phyloP scores from a whole-genome alignment of 108 stramenopile species.

The Cyclotella baltica region DNA sequence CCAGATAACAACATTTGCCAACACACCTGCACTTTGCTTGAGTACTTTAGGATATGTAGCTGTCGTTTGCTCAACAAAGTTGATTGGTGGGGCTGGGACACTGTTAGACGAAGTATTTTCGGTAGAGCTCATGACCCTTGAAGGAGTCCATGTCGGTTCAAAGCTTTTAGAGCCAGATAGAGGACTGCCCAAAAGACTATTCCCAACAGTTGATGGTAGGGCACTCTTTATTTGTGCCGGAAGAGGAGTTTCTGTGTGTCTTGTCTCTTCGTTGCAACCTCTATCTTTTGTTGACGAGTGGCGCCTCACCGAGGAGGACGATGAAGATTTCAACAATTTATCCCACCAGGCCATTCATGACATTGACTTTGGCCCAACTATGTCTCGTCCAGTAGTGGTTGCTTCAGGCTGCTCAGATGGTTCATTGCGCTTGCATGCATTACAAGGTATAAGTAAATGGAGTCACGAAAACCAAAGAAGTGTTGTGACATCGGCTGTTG shows the following conservation, averaged over 20 bases:
- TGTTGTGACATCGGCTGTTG: slow-evolving; percentile 60
- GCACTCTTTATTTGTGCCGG: slow-evolving; percentile 82
- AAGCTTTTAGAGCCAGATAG: slow-evolving; percentile 71
- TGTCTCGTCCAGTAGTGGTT: slow-evolving; percentile 84
- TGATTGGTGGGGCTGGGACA: slow-evolving; percentile 34
- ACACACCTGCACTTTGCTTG: slow-evolving; percentile 71
- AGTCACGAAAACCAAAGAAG: slow-evolving; percentile 60
- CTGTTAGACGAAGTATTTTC: slow-evolving; percentile 70
- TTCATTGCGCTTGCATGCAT: slow-evolving; percentile 81
- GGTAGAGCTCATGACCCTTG: slow-evolving; percentile 81
- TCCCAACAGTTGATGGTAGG: slow-evolving; percentile 79
- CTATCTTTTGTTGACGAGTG: slow-evolving; percentile 85
- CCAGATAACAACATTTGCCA: slow-evolving; percentile 65
- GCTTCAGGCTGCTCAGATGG: slow-evolving; percentile 89
- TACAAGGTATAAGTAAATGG: slow-evolving; percentile 86
- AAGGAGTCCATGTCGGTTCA: slow-evolving; percentile 78
- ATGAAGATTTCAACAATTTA: slow-evolving; percentile 27
- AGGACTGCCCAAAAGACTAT: slow-evolving; percentile 76
- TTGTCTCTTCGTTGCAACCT: slow-evolving; percentile 75
- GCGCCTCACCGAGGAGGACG: slow-evolving; percentile 75
- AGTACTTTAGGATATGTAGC: slow-evolving; percentile 84
- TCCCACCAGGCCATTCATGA: slow-evolving; percentile 61
- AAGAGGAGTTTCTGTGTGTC: slow-evolving; percentile 79
- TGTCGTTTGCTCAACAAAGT: slow-evolving; percentile 76
- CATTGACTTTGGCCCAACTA: slow-evolving; percentile 88